Conservation (phyloP, 2,329 filamentous ascomycete species). For the Trichoderma arundinaceum region DNA sequence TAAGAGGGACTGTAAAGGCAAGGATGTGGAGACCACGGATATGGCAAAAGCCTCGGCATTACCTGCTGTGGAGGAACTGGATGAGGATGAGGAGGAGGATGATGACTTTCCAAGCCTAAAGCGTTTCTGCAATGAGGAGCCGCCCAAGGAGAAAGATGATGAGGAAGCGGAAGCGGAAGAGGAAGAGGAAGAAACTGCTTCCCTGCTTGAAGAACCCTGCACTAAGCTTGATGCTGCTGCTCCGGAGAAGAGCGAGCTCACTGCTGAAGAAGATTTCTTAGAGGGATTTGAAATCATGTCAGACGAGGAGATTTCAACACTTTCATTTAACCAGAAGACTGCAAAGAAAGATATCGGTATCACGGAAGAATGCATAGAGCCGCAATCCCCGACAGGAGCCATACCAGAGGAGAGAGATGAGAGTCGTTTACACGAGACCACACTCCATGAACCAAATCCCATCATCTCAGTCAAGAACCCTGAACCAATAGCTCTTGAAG, state of each 20-base stretch:
- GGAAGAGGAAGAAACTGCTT: too few species aligned
- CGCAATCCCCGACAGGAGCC: not conserved
- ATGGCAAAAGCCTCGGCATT: not conserved
- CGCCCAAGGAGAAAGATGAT: not conserved
- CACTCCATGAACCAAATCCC: not conserved
- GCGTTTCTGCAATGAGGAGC: conserved; percentile 9
- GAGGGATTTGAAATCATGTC: conserved; percentile 13
- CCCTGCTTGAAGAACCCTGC: not conserved
- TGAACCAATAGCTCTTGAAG: not conserved
- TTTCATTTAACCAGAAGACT: not conserved
- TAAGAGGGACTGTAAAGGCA: conserved; percentile 41
- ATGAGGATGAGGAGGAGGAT: conserved; percentile 34
- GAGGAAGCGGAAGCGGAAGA: not conserved
- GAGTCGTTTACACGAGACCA: not conserved
- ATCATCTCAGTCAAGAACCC: conserved; percentile 5
- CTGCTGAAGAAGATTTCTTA: not conserved
- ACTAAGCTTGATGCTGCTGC: not conserved
- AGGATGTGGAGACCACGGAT: not conserved
- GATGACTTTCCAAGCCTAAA: conserved; percentile 14
- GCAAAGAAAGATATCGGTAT: not conserved
- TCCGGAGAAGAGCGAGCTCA: not conserved
- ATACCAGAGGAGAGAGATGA: not conserved
- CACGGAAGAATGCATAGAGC: not conserved
- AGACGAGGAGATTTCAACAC: conserved; percentile 12
- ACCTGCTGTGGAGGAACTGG: conserved; percentile 32